Evolutionary conservation across 225 moss, liverwort and hornwort species (phyloP), one percentile per base, ranked within the genome.

Genomic region (Ulota crispa): DNA sequence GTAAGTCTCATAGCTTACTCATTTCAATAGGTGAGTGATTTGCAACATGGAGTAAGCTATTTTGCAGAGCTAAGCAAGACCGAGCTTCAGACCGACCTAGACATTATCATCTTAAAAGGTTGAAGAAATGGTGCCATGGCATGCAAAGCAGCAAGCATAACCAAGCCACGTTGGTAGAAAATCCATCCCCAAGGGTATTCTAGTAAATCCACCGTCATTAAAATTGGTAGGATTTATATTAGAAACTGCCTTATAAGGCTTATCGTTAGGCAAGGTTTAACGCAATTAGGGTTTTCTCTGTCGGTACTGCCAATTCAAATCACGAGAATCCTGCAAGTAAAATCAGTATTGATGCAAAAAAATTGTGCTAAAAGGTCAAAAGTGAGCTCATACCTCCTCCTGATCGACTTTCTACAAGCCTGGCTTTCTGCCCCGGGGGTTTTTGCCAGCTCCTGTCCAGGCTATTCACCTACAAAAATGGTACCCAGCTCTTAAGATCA

Each of bases 371-470:
- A 28, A 2, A 1, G n/a, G 71, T 57, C 21, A 52, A 16, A 14
- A 73, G 36, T 41, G 42, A 61, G 72, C 5, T 34, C 78, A 57
- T 37, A 99, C 98, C 99, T 86, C 88, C 91, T 89, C 28, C 92
- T 1, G 93, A 68, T 39, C 85, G 85, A 27, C 72, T 20, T 56
- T 93, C 85, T 21, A 99, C 82, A 68, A 99, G 90, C 80, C 83
- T 93, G 23, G 91, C 96, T 77, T 87, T 93, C 83, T 99, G 99
- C 47, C 99, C 99, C 12, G 89, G 88, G 27, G 96, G 99, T 78
- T 76, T 93, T 72, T 96, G 78, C 96, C 99, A 99, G 45, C 96
- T 94, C 87, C 99, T 94, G 77, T 99, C 99, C 28, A 99, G 67
- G 88, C 94, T 96, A 52, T 99, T 99, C 72, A 99, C 96, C 98